A percentile compares a stretch with the other conserved stretches of the same genome.
These are phyloP conservation scores for Chytriomyces sp. DNA, from an alignment of 192 early-diverging fungal genomes.

Conservation along the genomic window DNA sequence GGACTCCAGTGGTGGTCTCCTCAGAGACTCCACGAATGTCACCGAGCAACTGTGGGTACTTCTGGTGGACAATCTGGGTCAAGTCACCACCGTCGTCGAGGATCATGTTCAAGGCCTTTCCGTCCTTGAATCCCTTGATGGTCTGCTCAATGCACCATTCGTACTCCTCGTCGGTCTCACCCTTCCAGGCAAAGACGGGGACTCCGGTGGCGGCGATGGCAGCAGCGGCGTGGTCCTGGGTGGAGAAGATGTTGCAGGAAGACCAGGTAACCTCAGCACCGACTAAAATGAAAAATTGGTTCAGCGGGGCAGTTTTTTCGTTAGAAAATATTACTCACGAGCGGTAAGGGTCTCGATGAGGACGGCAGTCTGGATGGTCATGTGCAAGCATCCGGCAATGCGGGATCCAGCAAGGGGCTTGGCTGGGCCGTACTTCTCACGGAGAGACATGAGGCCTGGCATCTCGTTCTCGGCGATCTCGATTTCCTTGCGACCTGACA, in stretches of 20 bases:
- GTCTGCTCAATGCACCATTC: slow-evolving; percentile 98
- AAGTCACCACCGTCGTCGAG: slow-evolving; percentile 99
- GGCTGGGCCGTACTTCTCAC: slow-evolving; percentile 86
- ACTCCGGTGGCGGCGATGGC: slow-evolving; percentile 93
- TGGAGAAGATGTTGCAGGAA: slow-evolving; percentile 95
- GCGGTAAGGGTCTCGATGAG: slow-evolving; percentile 95
- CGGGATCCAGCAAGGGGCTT: slow-evolving; percentile 94
- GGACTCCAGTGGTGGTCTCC: slow-evolving; percentile 99
- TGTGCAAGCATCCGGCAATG: slow-evolving; percentile 97
- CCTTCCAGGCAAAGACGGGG: slow-evolving; percentile 99
- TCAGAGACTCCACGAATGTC: slow-evolving; percentile 94
- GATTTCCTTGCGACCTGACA: slow-evolving; percentile 85
- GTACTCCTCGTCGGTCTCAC: slow-evolving; percentile 99
- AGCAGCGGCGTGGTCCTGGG: slow-evolving; percentile 98
- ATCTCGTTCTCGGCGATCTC: slow-evolving; percentile 97
- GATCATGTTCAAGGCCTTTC: slow-evolving; percentile 96
- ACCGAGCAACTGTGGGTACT: slow-evolving; percentile 85
- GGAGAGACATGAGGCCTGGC: slow-evolving; percentile 96
- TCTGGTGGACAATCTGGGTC: slow-evolving; percentile 94
- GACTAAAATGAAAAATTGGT: slow-evolving; percentile 39
- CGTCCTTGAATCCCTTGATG: slow-evolving; percentile 88
- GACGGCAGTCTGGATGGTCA: slow-evolving; percentile 99
- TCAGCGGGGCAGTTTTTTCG: neutral
- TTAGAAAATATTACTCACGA: slow-evolving; percentile 25
- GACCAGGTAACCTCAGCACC: slow-evolving; percentile 94